These are phyloP conservation scores for Pinus tabuliformis DNA, from an alignment of 75 land plant species.

Conservation along the genomic window DNA sequence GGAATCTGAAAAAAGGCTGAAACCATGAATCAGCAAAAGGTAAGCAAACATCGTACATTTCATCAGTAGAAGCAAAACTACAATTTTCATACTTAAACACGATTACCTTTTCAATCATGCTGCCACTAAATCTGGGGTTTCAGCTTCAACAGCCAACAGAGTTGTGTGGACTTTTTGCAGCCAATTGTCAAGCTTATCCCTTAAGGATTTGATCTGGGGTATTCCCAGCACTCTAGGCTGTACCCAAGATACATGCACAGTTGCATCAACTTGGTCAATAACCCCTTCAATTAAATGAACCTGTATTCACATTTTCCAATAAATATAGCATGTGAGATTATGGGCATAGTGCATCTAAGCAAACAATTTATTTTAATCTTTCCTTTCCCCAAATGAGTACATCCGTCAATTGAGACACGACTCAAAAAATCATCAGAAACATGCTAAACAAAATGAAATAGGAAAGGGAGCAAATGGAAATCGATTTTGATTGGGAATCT, in stretches of 20 bases:
- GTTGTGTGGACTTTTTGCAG: constrained; percentile 89
- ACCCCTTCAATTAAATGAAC: constrained; percentile 98
- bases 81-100: too few relatives aligned
- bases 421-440: too few relatives aligned
- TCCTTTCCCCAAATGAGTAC: too few relatives aligned
- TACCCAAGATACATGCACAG: constrained; percentile 98
- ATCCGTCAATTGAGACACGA: too few relatives aligned
- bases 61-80: too few relatives aligned
- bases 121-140: constrained; percentile 94
- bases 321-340: background rate
- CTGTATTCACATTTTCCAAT: constrained; percentile 27
- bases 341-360: background rate
- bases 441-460: too few relatives aligned
- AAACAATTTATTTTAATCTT: background rate
- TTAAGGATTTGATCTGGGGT: constrained; percentile 84
- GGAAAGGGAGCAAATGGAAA: too few relatives aligned
- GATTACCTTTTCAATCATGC: constrained; percentile 27
- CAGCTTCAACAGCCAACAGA: constrained; percentile 89
- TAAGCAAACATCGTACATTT: too few relatives aligned
- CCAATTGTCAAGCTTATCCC: constrained; percentile 86
- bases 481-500: too few relatives aligned
- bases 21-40: too few relatives aligned
- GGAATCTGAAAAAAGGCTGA: too few relatives aligned
- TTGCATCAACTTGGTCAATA: constrained; percentile 97
- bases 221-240: constrained; percentile 95